These are phyloP conservation scores for Smittium mucronatum DNA, from an alignment of 371 early-diverging fungal genomes.

Conservation along the genomic window DNA sequence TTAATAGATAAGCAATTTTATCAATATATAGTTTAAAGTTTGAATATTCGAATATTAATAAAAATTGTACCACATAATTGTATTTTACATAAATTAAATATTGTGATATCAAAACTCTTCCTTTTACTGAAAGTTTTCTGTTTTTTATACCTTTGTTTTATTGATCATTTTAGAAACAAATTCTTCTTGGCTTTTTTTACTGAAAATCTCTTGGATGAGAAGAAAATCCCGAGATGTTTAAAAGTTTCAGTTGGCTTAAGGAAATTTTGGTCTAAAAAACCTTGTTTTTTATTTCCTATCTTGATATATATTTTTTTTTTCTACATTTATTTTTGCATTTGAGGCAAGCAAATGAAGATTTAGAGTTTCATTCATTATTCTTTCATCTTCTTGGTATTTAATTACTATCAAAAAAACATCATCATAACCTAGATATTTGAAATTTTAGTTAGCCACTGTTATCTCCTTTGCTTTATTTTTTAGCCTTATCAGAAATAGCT, in stretches of 20 bases:
- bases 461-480: not conserved
- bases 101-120: conserved; percentile 3
- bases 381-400: not conserved
- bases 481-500: conserved; percentile 13
- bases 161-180: not conserved
- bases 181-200: not conserved
- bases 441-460: not conserved
- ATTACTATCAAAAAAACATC: conserved; percentile 14
- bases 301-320: not conserved
- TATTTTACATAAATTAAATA: too few relatives aligned
- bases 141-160: not conserved
- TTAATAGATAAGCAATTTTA: too few relatives aligned
- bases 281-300: not conserved
- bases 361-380: not conserved
- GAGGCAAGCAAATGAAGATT: conserved; percentile 9
- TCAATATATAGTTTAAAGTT: too few relatives aligned
- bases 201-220: not conserved
- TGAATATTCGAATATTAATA: too few relatives aligned
- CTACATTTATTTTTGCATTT: conserved; percentile 7
- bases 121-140: conserved; percentile 4
- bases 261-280: not conserved
- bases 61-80: too few relatives aligned
- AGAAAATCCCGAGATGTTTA: conserved; percentile 7
- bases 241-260: conserved; percentile 1
- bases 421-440: conserved; percentile 10